phyloP scores from a whole-genome alignment of 169 alveolate genomes.

The Eimeria maxima region DNA sequence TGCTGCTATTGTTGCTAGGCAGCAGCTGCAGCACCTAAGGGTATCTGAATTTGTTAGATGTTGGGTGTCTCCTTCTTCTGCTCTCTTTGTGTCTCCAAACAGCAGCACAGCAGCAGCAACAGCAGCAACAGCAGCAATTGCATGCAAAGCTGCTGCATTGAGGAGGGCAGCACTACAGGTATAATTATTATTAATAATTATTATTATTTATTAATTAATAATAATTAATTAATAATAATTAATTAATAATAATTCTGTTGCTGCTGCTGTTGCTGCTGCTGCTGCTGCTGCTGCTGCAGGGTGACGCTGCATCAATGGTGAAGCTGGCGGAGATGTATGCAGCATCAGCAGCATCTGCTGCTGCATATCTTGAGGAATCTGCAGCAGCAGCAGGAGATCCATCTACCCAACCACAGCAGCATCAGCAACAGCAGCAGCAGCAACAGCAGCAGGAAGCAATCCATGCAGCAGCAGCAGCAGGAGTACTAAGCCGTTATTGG shows the following conservation, averaged over 20 bases:
- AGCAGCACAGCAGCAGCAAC: background rate
- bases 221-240: background rate
- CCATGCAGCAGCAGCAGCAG: constrained; percentile 41
- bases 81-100: background rate
- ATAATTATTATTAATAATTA: background rate
- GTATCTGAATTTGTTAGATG: constrained; percentile 70
- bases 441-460: background rate
- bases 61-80: constrained; percentile 1
- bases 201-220: no score
- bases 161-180: constrained; percentile 1
- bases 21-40: constrained; percentile 52
- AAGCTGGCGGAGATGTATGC: constrained; percentile 25
- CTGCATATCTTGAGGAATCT: background rate
- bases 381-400: background rate
- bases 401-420: no score
- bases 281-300: constrained; percentile 41
- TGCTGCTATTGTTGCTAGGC: background rate
- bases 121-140: no score
- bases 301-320: constrained; percentile 31
- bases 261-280: constrained; percentile 24
- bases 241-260: background rate
- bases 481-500: background rate
- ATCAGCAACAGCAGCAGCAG: constrained; percentile 5
- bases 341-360: background rate
- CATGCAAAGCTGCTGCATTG: constrained; percentile 25